These are phyloP conservation scores for Saururus chinensis DNA, from an alignment of 164 flowering plant genomes.

Conservation along the genomic window DNA sequence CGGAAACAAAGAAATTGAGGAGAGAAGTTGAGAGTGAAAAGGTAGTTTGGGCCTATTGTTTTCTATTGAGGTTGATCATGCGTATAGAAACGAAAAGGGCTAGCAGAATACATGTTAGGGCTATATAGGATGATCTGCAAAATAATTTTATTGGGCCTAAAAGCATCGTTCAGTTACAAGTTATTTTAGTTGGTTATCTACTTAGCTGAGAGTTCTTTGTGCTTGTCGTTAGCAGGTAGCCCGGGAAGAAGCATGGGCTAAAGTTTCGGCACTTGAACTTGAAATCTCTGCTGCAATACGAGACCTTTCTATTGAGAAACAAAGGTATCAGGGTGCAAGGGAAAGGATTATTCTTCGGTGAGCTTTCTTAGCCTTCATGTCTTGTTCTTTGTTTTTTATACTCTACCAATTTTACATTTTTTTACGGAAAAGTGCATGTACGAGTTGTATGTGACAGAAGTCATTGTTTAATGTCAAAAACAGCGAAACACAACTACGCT, in stretches of 20 bases:
- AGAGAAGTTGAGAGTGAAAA: constrained; percentile 81
- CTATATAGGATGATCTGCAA: neutral
- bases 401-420: neutral
- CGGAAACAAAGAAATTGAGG: constrained; percentile 40
- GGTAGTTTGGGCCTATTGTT: constrained; percentile 37
- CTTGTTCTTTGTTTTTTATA: neutral
- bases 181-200: neutral
- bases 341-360: constrained; percentile 96
- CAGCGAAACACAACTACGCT: constrained; percentile 94
- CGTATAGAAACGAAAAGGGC: no score
- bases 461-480: constrained; percentile 7
- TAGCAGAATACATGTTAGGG: neutral
- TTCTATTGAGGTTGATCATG: no score
- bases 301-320: constrained; percentile 86
- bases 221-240: constrained; percentile 90
- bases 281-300: constrained; percentile 81
- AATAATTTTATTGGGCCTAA: neutral
- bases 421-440: neutral
- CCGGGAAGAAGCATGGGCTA: constrained; percentile 99
- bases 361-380: neutral
- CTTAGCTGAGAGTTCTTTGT: constrained; percentile 43
- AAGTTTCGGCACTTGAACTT: constrained; percentile 83
- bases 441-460: neutral
- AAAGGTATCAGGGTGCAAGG: constrained; percentile 74
- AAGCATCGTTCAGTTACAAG: neutral